Evolutionary conservation across 257 asterid species (phyloP).

Genomic region (Capsicum rhomboideum): DNA sequence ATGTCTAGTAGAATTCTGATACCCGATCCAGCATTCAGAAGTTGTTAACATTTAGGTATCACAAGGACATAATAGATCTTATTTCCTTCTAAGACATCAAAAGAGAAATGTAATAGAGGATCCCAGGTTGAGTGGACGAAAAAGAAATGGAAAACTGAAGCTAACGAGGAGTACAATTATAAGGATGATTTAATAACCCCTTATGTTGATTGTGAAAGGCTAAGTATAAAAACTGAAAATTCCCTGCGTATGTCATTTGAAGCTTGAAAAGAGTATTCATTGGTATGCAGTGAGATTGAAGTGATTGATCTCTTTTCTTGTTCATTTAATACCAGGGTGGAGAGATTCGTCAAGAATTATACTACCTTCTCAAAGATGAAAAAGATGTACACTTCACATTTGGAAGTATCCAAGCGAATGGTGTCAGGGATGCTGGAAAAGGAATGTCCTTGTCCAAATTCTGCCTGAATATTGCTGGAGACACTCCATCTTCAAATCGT

Average conservation of each 20-base stretch:
- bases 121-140: neutral
- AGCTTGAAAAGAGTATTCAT: neutral
- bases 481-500: conserved; percentile 86
- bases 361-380: conserved; percentile 59
- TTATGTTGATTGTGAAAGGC: neutral
- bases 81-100: neutral
- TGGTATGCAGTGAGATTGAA: neutral
- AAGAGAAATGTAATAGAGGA: neutral
- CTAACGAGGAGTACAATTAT: neutral
- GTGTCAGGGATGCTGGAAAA: conserved; percentile 41
- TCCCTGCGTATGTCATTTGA: neutral
- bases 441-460: conserved; percentile 83
- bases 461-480: conserved; percentile 83
- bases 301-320: neutral
- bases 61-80: neutral
- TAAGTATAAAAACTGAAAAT: neutral
- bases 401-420: conserved; percentile 53
- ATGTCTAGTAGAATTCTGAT: neutral
- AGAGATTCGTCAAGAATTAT: conserved; percentile 56
- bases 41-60: neutral
- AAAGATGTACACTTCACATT: conserved; percentile 54
- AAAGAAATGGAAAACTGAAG: neutral
- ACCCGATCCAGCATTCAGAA: neutral
- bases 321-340: conserved; percentile 48
- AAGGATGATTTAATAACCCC: neutral